Evolutionary conservation across 306 rosid species (phyloP), one percentile per base, ranked within the genome.

Genomic region (Lathyrus sativus): DNA sequence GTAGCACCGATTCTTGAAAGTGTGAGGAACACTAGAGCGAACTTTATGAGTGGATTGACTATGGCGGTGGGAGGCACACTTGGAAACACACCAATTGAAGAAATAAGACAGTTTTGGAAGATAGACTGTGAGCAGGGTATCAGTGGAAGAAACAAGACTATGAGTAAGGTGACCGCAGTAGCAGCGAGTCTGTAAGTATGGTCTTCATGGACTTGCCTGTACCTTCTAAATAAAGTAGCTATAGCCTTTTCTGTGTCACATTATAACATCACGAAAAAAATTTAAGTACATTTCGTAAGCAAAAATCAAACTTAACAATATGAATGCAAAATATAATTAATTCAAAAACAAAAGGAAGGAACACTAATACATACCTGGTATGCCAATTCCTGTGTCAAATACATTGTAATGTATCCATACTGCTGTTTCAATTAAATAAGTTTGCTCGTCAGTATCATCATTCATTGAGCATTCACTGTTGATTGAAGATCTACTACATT

Each of bases 381-480:
- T 93, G 80, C 99, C 99, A 72, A 93, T 93, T 80, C 99, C 99
- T 18, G n/a, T n/a, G n/a, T n/a, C n/a, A n/a, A n/a, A n/a, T n/a
- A n/a, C n/a, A n/a, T n/a, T n/a, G n/a, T n/a, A 93, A 5, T 91
- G 78, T 42, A 93, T 73, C 99, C 99, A 90, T 70, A 84, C 99
- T 7, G 87, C 84, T 44, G 90, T 79, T 80, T 90, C 95, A 2
- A 76, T 46, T 22, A 85, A 81, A 73, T 71, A 78, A 48, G 67
- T 58, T 61, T 82, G 63, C 35, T 85, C 89, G 63, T 80, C 89
- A 43, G 63, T 31, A 39, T 72, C 86, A 54, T 78, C 88, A 78
- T 80, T 84, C 76, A 65, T 60, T 22, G 79, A 72, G 68, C 78
- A 76, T 63, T 86, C 87, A 12, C 82, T 83, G 72, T 82, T 87